phyloP scores from a whole-genome alignment of 805 yeast genomes.

The Yamadazyma tumulicola region DNA sequence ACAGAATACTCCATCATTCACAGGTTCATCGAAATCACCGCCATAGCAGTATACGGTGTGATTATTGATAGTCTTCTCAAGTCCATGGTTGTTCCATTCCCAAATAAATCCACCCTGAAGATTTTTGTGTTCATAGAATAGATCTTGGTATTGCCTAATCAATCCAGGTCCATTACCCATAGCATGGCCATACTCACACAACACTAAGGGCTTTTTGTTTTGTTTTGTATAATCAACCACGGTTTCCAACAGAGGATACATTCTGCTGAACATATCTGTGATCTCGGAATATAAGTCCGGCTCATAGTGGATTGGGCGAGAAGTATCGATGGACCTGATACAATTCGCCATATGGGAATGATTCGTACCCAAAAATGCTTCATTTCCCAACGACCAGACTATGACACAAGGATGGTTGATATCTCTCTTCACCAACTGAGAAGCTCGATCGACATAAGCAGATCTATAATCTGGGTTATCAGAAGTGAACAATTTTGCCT shows the following conservation, averaged over 20 bases:
- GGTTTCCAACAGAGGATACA: conserved; percentile 25
- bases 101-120: conserved; percentile 37
- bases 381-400: conserved; percentile 40
- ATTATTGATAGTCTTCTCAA: conserved; percentile 12
- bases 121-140: conserved; percentile 22
- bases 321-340: conserved; percentile 22
- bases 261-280: conserved; percentile 26
- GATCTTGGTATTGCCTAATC: conserved; percentile 27
- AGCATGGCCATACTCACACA: conserved; percentile 37
- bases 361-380: conserved; percentile 30
- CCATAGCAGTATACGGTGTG: conserved; percentile 23
- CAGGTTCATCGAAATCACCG: conserved; percentile 34
- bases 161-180: conserved; percentile 40
- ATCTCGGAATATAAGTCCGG: conserved; percentile 22
- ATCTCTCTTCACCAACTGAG: conserved; percentile 27
- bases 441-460: conserved; percentile 32
- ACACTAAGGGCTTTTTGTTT: conserved; percentile 24
- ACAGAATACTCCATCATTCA: conserved; percentile 33
- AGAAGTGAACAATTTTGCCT: conserved; percentile 21
- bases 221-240: conserved; percentile 15
- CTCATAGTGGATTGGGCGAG: conserved; percentile 32
- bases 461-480: conserved; percentile 28
- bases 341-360: conserved; percentile 25
- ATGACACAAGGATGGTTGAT: conserved; percentile 30
- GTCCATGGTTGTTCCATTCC: conserved; percentile 41